Evolutionary conservation across 2,329 filamentous ascomycete species (phyloP), one percentile per base, ranked within the genome.

Genomic region (Dactylonectria estremocensis): DNA sequence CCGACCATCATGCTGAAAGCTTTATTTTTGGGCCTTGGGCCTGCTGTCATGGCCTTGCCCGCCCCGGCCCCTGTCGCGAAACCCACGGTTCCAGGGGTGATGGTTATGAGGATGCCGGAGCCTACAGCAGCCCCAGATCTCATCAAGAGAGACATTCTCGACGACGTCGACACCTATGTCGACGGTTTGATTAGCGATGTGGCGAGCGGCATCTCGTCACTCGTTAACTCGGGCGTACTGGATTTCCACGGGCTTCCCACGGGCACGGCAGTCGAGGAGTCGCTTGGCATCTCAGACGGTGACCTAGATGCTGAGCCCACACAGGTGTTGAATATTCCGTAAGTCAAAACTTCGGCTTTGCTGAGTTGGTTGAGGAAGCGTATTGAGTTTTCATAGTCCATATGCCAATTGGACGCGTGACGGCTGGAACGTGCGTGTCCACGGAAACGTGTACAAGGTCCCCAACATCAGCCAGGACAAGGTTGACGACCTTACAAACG

Each of bases 361-460:
- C 11, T 5, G 16, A 9, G 13, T 4, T 5, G 5, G 24, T 13
- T 7, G 14, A 48, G 2, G 31, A 24, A 20, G n/a, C 43, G 53
- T 8, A 59, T 28, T 66, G 10, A 63, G 28, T 14, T 10, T 11
- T 14, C 9, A 3, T 58, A 86, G 84, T n/a, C 83, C 84, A 11
- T 92, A 92, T 71, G 93, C 86, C n/a, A 95, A 95, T 70, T 95
- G 91, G 90, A 95, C 93, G 1, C 84, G 90, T n/a, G 80, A 89
- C 65, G 91, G 91, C 37, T 95, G 93, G 93, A 93, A 91, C 69
- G 86, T 95, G 3, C 87, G 92, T 31, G 89, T 95, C 69, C 93
- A 92, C 71, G 93, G 93, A 72, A 94, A 94, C 75, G 90, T 95
- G n/a, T 95, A 91, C 85, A 95, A 94, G 79, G 88, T 92, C 69